Evolutionary conservation across 352 stramenopile genomes (phyloP).

Genomic region (Chrysophaeum taylorii): DNA sequence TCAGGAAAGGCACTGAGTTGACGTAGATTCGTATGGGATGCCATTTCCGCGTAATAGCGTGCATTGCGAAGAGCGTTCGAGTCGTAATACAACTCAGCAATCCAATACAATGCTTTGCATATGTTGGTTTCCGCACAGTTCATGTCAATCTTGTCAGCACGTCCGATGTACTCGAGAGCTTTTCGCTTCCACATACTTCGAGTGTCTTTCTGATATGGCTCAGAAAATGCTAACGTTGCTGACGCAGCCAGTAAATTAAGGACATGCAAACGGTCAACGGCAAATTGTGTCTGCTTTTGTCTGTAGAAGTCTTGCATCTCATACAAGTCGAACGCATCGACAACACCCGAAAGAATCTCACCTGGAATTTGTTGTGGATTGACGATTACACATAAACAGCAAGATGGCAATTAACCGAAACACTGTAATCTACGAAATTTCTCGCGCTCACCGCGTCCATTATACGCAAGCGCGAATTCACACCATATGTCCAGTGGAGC

Average conservation of each 20-base stretch:
- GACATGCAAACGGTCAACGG: not conserved
- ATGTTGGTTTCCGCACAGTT: not conserved
- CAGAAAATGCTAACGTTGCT: not conserved
- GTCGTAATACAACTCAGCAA: not conserved
- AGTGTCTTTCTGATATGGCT: not conserved
- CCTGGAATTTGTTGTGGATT: no score
- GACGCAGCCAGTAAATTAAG: conserved; percentile 3
- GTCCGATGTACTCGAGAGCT: conserved; percentile 5
- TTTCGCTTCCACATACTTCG: not conserved
- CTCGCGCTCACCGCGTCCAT: not conserved
- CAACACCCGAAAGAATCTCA: conserved; percentile 1
- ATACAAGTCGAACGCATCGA: conserved; percentile 13
- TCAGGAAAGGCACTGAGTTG: not conserved
- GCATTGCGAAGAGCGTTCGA: not conserved
- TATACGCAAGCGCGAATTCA: conserved; percentile 6
- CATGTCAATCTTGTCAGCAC: not conserved
- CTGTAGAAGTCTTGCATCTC: conserved; percentile 17
- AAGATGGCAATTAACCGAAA: no score
- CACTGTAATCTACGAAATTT: no score
- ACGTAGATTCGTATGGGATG: not conserved
- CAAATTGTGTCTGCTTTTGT: not conserved
- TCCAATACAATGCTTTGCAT: conserved; percentile 1
- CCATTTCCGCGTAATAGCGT: not conserved
- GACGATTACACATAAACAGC: no score
- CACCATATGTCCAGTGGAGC: conserved; percentile 8